These are phyloP conservation scores for Alternaria hordeiaustralica DNA, from an alignment of 2,329 filamentous ascomycete genomes.

Conservation along the genomic window DNA sequence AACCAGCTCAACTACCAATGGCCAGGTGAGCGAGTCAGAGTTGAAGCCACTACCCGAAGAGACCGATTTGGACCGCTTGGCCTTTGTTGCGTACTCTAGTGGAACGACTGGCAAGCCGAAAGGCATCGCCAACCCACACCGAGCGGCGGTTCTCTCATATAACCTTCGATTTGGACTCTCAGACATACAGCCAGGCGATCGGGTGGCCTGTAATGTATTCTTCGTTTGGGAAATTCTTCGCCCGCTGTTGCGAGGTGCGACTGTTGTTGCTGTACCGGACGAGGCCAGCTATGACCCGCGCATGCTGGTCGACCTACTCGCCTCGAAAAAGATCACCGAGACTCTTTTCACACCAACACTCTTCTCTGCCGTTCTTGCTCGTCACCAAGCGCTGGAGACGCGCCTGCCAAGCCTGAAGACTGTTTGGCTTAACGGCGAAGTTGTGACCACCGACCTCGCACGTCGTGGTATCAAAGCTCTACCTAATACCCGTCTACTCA, in stretches of 20 bases:
- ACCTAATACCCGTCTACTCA: conserved; percentile 73
- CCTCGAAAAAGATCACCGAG: conserved; percentile 72
- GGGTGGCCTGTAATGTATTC: conserved; percentile 87
- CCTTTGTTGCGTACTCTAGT: conserved; percentile 82
- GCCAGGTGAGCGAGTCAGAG: conserved; percentile 51
- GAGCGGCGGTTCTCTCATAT: conserved; percentile 76
- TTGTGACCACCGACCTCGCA: conserved; percentile 79
- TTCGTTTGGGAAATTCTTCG: conserved; percentile 86
- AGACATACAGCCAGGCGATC: conserved; percentile 73
- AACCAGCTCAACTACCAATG: conserved; percentile 26
- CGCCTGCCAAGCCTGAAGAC: conserved; percentile 71
- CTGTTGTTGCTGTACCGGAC: conserved; percentile 76
- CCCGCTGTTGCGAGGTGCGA: conserved; percentile 76
- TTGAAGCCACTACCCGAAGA: conserved; percentile 63
- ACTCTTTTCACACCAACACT: conserved; percentile 85
- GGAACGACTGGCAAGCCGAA: conserved; percentile 82
- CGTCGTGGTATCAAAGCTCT: conserved; percentile 71
- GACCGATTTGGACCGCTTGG: conserved; percentile 74
- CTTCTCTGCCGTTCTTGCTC: conserved; percentile 73
- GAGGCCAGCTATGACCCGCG: conserved; percentile 79
- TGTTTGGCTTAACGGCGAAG: conserved; percentile 82
- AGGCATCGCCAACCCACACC: conserved; percentile 80
- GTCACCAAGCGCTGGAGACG: conserved; percentile 69
- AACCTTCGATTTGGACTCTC: conserved; percentile 73
- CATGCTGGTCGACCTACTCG: conserved; percentile 73